Evolutionary conservation across 169 alveolate species (phyloP).

Genomic region (Plasmodium cynomolgi): DNA sequence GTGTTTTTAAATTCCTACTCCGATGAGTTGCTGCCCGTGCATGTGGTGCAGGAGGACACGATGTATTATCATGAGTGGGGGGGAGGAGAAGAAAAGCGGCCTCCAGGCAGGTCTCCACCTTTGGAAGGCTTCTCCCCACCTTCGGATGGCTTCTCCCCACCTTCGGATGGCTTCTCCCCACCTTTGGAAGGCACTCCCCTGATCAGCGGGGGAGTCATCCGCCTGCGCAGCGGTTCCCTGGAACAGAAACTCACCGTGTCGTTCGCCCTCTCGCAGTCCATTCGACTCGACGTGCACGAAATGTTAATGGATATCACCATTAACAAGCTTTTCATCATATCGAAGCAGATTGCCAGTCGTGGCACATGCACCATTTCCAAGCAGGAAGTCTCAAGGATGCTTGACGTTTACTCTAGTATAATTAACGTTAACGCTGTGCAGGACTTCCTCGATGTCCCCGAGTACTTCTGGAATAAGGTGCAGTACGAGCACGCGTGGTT

Average conservation of each 20-base stretch:
- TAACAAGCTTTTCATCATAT: slow-evolving; percentile 71
- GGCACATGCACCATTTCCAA: slow-evolving; percentile 78
- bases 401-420: slow-evolving; percentile 77
- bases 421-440: slow-evolving; percentile 81
- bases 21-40: slow-evolving; percentile 62
- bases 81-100: neutral
- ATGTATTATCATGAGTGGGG: slow-evolving; percentile 26
- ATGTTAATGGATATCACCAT: slow-evolving; percentile 79
- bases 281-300: slow-evolving; percentile 79
- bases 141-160: neutral
- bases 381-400: slow-evolving; percentile 74
- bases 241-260: slow-evolving; percentile 81
- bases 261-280: slow-evolving; percentile 79
- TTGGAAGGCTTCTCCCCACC: neutral
- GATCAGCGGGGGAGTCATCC: slow-evolving; percentile 59
- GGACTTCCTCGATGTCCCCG: slow-evolving; percentile 83
- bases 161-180: neutral
- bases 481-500: slow-evolving; percentile 70
- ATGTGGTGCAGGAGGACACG: slow-evolving; percentile 70
- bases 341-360: slow-evolving; percentile 78
- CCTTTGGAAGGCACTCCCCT: neutral
- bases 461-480: slow-evolving; percentile 80
- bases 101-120: neutral
- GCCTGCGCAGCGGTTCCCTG: slow-evolving; percentile 74
- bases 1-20: slow-evolving; percentile 72